These are phyloP conservation scores for Aspergillus incahuasiensis DNA, from an alignment of 495 filamentous ascomycete species.

Conservation along the genomic window DNA sequence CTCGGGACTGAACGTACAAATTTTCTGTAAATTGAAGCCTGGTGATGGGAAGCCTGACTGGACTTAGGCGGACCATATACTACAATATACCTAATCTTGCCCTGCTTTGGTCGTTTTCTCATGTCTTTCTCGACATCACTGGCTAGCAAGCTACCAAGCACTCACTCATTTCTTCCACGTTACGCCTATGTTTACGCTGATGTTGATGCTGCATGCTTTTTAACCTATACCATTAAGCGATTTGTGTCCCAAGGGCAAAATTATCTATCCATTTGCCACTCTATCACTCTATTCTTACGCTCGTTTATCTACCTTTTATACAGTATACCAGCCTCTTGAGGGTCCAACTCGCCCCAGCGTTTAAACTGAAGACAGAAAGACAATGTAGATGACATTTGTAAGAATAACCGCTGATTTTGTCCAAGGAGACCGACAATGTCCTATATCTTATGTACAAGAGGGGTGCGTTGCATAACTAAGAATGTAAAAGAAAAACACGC, in stretches of 20 bases:
- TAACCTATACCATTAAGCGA: slow-evolving; percentile 6
- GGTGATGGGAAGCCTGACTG: slow-evolving; percentile 8
- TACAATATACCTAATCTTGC: slow-evolving; percentile 1
- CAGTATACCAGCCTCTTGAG: too few relatives aligned
- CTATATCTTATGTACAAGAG: neutral
- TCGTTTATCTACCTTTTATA: neutral
- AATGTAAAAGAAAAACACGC: neutral
- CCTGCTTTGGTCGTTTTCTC: slow-evolving; percentile 7
- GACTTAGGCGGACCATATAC: slow-evolving; percentile 5
- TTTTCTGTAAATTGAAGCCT: neutral
- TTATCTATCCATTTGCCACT: neutral
- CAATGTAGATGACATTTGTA: neutral
- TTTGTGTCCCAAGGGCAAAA: neutral
- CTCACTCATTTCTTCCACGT: neutral
- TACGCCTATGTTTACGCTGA: neutral
- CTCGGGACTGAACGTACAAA: neutral
- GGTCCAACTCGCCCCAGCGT: too few relatives aligned
- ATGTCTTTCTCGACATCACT: neutral
- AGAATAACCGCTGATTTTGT: neutral
- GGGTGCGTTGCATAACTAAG: neutral
- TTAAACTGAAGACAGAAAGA: too few relatives aligned
- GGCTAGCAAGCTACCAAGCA: neutral
- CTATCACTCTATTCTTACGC: neutral
- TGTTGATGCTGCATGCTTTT: neutral
- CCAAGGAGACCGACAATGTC: neutral